Conservation (phyloP, 2,329 filamentous ascomycete species). For the Seiridium cupressi region DNA sequence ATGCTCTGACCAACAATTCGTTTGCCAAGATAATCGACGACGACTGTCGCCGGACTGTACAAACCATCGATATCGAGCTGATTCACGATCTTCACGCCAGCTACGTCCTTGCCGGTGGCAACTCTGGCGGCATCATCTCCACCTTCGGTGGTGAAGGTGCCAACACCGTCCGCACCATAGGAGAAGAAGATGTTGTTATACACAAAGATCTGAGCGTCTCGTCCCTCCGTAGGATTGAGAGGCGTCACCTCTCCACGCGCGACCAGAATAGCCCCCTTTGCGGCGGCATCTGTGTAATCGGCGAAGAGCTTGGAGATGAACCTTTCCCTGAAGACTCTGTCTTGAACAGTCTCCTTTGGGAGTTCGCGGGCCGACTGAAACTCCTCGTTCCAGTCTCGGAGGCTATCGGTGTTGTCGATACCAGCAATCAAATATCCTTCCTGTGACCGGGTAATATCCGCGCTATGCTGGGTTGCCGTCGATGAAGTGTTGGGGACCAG, state of each 20-base stretch:
- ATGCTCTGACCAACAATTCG: slow-evolving; percentile 97
- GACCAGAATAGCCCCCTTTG: slow-evolving; percentile 86
- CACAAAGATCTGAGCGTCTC: slow-evolving; percentile 95
- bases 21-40: slow-evolving; percentile 96
- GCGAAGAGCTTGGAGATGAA: slow-evolving; percentile 94
- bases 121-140: slow-evolving; percentile 95
- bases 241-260: slow-evolving; percentile 90
- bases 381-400: slow-evolving; percentile 98
- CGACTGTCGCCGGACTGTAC: slow-evolving; percentile 93
- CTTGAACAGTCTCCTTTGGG: slow-evolving; percentile 89
- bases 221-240: slow-evolving; percentile 88
- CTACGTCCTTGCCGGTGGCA: slow-evolving; percentile 93
- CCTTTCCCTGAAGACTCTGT: slow-evolving; percentile 92
- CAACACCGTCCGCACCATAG: slow-evolving; percentile 94
- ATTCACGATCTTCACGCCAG: slow-evolving; percentile 92
- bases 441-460: slow-evolving; percentile 86
- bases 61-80: slow-evolving; percentile 93
- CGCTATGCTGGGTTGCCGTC: slow-evolving; percentile 65
- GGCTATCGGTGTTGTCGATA: slow-evolving; percentile 87
- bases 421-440: slow-evolving; percentile 89
- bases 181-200: slow-evolving; percentile 99
- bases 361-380: slow-evolving; percentile 96
- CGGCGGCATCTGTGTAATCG: slow-evolving; percentile 95
- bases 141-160: slow-evolving; percentile 93
- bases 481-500: slow-evolving; percentile 70